Base-by-base conservation (phyloP, 495 filamentous ascomycete species). In the Hypoxylon lienhwacheense region DNA sequence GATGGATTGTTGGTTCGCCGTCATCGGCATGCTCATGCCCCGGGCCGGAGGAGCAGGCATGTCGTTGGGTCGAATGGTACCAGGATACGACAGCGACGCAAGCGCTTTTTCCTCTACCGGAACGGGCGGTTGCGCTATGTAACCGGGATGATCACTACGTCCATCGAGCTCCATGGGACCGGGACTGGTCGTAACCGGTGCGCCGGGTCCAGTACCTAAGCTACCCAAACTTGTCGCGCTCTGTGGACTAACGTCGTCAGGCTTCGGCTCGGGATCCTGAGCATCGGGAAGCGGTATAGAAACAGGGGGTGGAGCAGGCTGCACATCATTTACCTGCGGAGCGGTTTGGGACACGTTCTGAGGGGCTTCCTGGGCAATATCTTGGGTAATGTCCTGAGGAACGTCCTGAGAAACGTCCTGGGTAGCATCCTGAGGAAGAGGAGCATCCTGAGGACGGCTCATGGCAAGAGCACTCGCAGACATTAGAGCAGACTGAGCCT, bases 21-120 rank as follows among this genome's bases (percentile, higher is more conserved):
- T 77, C 65, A 83, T 81, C 11, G 90, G 89, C 50, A 93, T 74
- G 67, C 89, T 95, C 71, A 90, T 82, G 10, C 83, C 85, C 58
- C 90, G 80, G 39, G 76, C 74, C 21, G 70, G 68, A 34, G 69
- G 69, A 20, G 69, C 70, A 49, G 65, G 66, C 70, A 74, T 77
- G 51, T 58, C 60, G 43, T 53, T 57, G 3, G 68, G 61, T 19
- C 71, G 52, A 15, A 77, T 62, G 42, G 73, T 52, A 3, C 69
- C 75, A 5, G 73, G 74, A 45, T 78, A 77, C 7, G 73, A 74
- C 21, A 77, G 59, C 4, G 75, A 73, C 7, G 63, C 53, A 39
- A 74, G 46, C 55, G 66, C 41, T 70, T 84, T 75, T 40, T 77
- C 76, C 20, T 79, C 76, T 69, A 76, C 74, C 41, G 64, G 69